phyloP scores from a whole-genome alignment of 2,329 filamentous ascomycete species.

The Phoma sp. region DNA sequence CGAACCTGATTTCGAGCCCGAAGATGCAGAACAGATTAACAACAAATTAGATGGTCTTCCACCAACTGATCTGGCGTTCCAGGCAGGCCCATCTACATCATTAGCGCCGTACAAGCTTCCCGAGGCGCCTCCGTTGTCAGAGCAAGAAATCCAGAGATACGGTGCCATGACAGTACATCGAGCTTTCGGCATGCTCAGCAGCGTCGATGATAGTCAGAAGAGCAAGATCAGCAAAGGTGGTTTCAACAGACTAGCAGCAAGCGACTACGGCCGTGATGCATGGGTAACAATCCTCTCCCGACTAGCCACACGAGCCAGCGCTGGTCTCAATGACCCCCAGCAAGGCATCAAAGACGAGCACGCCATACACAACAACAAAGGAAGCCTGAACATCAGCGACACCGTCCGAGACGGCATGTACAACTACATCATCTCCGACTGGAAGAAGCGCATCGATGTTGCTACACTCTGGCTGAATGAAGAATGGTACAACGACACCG shows the following conservation, averaged over 20 bases:
- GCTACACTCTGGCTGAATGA: constrained; percentile 95
- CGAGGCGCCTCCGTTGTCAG: constrained; percentile 74
- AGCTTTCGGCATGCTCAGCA: constrained; percentile 78
- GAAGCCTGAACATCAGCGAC: constrained; percentile 62
- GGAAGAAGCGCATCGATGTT: constrained; percentile 84
- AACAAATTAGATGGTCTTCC: constrained; percentile 77
- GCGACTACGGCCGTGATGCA: constrained; percentile 81
- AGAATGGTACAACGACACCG: constrained; percentile 93
- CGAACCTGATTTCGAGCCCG: constrained; percentile 83
- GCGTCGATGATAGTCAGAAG: constrained; percentile 67
- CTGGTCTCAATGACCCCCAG: constrained; percentile 74
- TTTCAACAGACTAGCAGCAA: constrained; percentile 83
- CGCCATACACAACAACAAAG: constrained; percentile 31
- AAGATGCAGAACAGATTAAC: constrained; percentile 77
- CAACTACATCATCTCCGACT: constrained; percentile 88
- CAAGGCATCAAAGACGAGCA: constrained; percentile 66
- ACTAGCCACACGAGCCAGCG: constrained; percentile 78
- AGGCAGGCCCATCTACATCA: constrained; percentile 38
- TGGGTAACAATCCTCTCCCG: constrained; percentile 90
- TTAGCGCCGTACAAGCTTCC: constrained; percentile 81
- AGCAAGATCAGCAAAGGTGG: constrained; percentile 67
- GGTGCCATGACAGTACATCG: constrained; percentile 76
- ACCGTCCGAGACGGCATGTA: constrained; percentile 82
- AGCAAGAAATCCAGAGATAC: constrained; percentile 73
- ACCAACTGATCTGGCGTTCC: constrained; percentile 59